phyloP scores from a whole-genome alignment of 176 grass and related monocot genomes.

The Rhipidocladum racemiflorum region DNA sequence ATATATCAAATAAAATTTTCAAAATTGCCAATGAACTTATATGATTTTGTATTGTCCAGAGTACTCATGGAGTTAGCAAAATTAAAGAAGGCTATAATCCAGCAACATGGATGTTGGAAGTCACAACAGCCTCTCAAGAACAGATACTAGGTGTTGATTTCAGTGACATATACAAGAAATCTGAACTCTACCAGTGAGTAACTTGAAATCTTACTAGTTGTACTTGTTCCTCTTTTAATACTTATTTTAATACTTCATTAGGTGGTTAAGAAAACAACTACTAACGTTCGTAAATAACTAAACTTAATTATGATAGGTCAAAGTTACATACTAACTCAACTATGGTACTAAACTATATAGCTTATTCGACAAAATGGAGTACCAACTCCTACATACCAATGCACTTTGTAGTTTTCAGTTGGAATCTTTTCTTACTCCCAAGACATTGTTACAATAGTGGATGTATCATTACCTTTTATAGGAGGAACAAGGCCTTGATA shows the following conservation, averaged over 20 bases:
- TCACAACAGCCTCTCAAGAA: constrained; percentile 58
- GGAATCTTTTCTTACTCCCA: background rate
- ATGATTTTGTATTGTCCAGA: constrained; percentile 38
- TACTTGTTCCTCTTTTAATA: constrained; percentile 11
- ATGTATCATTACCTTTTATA: constrained; percentile 26
- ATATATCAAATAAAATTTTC: background rate
- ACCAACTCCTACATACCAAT: background rate
- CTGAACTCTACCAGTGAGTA: constrained; percentile 76
- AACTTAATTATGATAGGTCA: constrained; percentile 3
- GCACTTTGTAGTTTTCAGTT: background rate
- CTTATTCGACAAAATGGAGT: background rate
- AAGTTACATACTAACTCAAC: background rate
- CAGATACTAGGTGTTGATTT: constrained; percentile 61
- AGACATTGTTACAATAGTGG: background rate
- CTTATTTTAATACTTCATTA: background rate
- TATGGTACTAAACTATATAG: background rate
- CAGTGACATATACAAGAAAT: constrained; percentile 69
- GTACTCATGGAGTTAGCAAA: constrained; percentile 59
- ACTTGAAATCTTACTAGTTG: background rate
- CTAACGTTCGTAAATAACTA: background rate
- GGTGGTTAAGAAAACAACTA: background rate
- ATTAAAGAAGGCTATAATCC: constrained; percentile 91
- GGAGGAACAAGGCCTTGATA: constrained; percentile 73
- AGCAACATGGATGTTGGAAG: constrained; percentile 95
- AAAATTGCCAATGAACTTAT: background rate